Conservation (phyloP, 2,329 filamentous ascomycete species). For the Sclerotinia nivalis region DNA sequence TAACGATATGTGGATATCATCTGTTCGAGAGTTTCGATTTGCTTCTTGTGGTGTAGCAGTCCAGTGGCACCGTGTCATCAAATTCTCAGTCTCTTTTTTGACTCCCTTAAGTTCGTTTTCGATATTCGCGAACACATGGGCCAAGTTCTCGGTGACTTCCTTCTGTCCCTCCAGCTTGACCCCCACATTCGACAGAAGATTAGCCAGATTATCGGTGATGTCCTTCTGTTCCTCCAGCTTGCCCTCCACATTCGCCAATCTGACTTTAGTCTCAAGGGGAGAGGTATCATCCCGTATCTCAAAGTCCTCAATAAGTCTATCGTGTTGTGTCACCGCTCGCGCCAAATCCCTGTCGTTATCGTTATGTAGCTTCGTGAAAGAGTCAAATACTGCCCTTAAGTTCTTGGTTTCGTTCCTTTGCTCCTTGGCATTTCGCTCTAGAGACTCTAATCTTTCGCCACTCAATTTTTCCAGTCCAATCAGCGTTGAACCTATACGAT, state of each 20-base stretch:
- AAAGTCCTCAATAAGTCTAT: not conserved
- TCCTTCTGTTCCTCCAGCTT: not conserved
- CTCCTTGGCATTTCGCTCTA: not conserved
- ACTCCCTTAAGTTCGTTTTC: not conserved
- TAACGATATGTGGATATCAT: not conserved
- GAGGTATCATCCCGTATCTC: not conserved
- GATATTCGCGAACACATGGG: too few relatives aligned
- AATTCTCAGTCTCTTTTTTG: not conserved
- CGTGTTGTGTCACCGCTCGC: too few relatives aligned
- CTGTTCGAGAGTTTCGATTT: not conserved
- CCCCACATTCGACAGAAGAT: not conserved
- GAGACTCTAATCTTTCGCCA: not conserved
- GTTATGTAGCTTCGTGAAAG: too few relatives aligned
- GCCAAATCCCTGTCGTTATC: too few relatives aligned
- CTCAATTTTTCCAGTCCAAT: not conserved
- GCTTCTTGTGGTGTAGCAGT: not conserved
- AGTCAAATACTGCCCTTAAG: too few relatives aligned
- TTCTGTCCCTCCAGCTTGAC: not conserved
- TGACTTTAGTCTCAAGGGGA: not conserved
- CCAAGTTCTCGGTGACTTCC: not conserved
- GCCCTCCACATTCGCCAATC: not conserved
- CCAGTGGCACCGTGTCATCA: not conserved
- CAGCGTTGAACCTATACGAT: not conserved
- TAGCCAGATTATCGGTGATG: not conserved
- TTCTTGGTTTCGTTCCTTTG: not conserved